A percentile compares a stretch with the other conserved stretches of the same genome.
These are phyloP conservation scores for Hygrocybe punicea DNA, from an alignment of 768 basidiomycete genomes.

Conservation along the genomic window DNA sequence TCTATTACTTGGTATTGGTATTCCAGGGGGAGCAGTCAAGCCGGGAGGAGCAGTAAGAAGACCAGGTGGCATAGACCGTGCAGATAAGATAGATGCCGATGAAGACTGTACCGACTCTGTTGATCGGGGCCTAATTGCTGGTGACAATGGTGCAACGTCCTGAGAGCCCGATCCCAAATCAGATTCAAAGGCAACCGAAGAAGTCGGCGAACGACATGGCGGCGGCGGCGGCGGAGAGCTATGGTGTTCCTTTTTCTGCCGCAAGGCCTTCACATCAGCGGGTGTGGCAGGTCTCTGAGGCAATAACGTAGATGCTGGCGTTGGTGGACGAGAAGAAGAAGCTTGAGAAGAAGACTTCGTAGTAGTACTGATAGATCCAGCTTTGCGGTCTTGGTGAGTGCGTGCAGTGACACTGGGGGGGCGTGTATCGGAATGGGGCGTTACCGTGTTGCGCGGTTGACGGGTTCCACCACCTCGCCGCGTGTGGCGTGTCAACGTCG, in stretches of 20 bases:
- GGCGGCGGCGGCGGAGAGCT: slow-evolving; percentile 24
- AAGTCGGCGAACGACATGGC: slow-evolving; percentile 41
- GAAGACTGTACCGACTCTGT: slow-evolving; percentile 25
- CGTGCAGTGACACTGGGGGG: slow-evolving; percentile 25
- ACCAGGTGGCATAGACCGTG: slow-evolving; percentile 43
- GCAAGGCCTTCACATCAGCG: slow-evolving; percentile 37
- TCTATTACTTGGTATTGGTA: slow-evolving; percentile 52
- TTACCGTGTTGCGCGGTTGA: slow-evolving; percentile 31
- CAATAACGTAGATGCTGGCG: slow-evolving; percentile 41
- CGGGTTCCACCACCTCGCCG: slow-evolving; percentile 47
- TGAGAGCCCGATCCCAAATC: slow-evolving; percentile 48
- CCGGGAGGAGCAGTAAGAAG: slow-evolving; percentile 33
- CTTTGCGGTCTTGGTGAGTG: slow-evolving; percentile 44
- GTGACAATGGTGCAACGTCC: slow-evolving; percentile 40
- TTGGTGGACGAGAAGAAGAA: slow-evolving; percentile 61
- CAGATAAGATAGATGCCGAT: slow-evolving; percentile 16
- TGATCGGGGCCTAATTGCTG: slow-evolving; percentile 32
- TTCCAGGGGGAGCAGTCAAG: slow-evolving; percentile 23
- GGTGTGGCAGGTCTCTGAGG: slow-evolving; percentile 46
- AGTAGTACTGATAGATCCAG: slow-evolving; percentile 25
- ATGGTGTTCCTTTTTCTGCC: slow-evolving; percentile 38
- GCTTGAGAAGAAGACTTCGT: slow-evolving; percentile 47
- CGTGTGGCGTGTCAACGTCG: slow-evolving; percentile 35
- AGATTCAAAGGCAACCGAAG: slow-evolving; percentile 49
- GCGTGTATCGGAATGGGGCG: slow-evolving; percentile 35